These are phyloP conservation scores for Striga hermonthica DNA, from an alignment of 305 asterid species.

Conservation along the genomic window DNA sequence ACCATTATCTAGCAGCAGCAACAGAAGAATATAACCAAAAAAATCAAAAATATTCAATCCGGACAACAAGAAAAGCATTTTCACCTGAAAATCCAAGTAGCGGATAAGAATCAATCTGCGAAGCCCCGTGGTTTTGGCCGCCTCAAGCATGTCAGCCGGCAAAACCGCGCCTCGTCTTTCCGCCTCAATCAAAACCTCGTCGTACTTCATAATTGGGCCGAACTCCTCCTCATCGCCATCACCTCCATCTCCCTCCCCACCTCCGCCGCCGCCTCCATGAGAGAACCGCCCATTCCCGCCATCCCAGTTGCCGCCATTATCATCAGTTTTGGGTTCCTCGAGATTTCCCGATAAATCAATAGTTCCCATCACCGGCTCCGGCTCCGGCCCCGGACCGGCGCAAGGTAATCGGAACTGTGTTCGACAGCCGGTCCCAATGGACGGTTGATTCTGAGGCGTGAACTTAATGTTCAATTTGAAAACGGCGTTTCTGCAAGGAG, in stretches of 20 bases:
- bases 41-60: not conserved
- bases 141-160: conserved; percentile 77
- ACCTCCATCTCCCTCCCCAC: conserved; percentile 43
- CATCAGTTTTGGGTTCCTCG: conserved; percentile 39
- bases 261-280: conserved; percentile 46
- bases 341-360: conserved; percentile 24
- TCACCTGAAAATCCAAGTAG: conserved; percentile 82
- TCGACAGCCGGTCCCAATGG: conserved; percentile 18
- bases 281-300: conserved; percentile 47
- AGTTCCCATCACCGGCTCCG: conserved; percentile 32
- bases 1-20: not conserved
- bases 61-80: conserved; percentile 21
- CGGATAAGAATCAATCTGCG: conserved; percentile 60
- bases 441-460: conserved; percentile 30
- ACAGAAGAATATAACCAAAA: not conserved
- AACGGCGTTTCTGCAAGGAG: conserved; percentile 29
- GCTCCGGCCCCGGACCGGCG: conserved; percentile 35
- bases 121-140: conserved; percentile 67
- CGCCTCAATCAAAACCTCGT: conserved; percentile 59
- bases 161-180: conserved; percentile 55
- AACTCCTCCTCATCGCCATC: conserved; percentile 61
- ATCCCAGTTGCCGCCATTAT: conserved; percentile 44
- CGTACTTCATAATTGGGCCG: conserved; percentile 65
- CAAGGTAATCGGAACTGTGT: conserved; percentile 36
- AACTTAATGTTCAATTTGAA: conserved; percentile 27